Conservation (phyloP, 2,329 filamentous ascomycete genomes). For the Knufia petricola region DNA sequence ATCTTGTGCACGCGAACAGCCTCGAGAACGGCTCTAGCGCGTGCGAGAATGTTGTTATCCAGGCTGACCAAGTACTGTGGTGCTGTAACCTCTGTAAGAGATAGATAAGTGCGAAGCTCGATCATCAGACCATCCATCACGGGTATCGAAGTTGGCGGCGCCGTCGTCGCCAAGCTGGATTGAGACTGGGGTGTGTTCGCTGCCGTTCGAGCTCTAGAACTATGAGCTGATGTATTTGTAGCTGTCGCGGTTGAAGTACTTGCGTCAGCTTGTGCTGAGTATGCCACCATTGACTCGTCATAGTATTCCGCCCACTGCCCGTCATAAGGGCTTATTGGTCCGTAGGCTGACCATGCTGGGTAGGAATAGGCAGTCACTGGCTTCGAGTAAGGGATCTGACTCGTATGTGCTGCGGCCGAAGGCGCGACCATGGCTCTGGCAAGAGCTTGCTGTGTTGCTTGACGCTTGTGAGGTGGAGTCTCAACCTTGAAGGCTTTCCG, state of each 20-base stretch:
- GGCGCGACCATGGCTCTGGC: background rate
- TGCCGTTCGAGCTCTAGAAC: conserved; percentile 10
- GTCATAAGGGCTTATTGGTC: background rate
- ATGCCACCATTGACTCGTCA: conserved; percentile 10
- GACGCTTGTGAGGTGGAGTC: background rate
- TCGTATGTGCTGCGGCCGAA: background rate
- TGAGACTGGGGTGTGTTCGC: conserved; percentile 9
- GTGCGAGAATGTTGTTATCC: conserved; percentile 19
- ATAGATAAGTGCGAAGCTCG: conserved; percentile 4
- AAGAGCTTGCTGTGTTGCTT: background rate
- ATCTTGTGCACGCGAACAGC: conserved; percentile 25
- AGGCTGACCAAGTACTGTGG: conserved; percentile 15
- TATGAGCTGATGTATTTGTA: background rate
- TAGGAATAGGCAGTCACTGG: background rate
- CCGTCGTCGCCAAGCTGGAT: conserved; percentile 1
- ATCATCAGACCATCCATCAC: background rate
- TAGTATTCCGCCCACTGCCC: conserved; percentile 9
- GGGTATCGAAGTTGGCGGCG: background rate
- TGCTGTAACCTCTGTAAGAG: conserved; percentile 10
- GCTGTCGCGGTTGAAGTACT: conserved; percentile 5
- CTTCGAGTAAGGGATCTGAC: background rate
- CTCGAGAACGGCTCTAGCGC: conserved; percentile 25
- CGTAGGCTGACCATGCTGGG: conserved; percentile 1
- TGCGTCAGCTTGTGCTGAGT: conserved; percentile 16
- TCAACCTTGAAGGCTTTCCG: background rate